Evolutionary conservation across 345 rosid genomes (phyloP), one percentile per base, ranked within the genome.

Genomic region (Arabis alpina): DNA sequence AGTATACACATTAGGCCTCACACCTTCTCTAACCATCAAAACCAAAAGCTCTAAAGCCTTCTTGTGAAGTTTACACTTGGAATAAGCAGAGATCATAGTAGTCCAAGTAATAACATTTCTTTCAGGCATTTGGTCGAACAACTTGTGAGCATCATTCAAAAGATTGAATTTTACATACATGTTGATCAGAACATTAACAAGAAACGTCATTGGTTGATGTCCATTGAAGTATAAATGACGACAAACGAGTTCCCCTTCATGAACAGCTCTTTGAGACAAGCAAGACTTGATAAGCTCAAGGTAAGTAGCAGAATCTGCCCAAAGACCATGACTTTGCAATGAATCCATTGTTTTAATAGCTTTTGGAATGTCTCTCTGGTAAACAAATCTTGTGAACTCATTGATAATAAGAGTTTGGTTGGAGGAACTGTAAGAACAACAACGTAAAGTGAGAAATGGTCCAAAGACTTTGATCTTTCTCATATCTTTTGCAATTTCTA

Each of bases 41-140:
- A 80, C 74, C 50, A 87, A 74, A 36, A 76, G 74, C 75, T 81
- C 51, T 15, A 76, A 40, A 6, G 79, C 84, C 70, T 73, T 79
- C 0, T 39, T 36, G 25, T 69, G 73, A 37, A 74, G 51, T 4
- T 65, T 81, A 1, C 55, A 61, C 67, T 66, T 73, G n/a, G 88
- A 62, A 11, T 75, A 87, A 64, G 87, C 92, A 30, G 91, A 79
- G 28, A 89, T 85, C 73, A 89, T 63, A 0, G 92, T 85, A n/a
- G 96, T 89, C 96, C 96, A 89, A 37, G 96, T 81, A 69, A 79
- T 60, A 76, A 79, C 79, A 37, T 76, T 70, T 56, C 80, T 76
- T 1, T 73, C 44, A 62, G 79, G 72, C 76, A 81, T 72, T 79
- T 66, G 24, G 3, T 79, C 82, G 59, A 79, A 76, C 82, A 76